Base-by-base conservation (phyloP, 2,329 filamentous ascomycete genomes). In the Phaeomoniella chlamydospora region DNA sequence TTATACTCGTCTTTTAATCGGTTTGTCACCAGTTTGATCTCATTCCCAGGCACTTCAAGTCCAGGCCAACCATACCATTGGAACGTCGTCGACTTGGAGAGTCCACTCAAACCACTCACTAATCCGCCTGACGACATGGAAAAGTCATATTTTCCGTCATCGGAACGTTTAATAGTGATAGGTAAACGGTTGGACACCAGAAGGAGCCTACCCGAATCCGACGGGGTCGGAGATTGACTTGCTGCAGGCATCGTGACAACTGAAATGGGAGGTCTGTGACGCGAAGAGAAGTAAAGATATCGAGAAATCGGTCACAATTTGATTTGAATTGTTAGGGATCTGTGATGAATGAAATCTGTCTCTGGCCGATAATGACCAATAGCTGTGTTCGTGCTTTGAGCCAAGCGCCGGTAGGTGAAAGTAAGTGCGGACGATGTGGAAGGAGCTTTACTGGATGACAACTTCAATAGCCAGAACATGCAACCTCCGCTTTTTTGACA, bases 31-130 rank as follows among this genome's bases (percentile, higher is more conserved):
- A 70, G 68, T 2, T 71, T 67, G 31, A 83, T 72, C 58, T 96
- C 88, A 37, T 76, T 72, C 43, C 92, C 83, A 29, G 88, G 88
- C 3, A 96, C 77, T 58, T 96, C 85, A 34, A 94, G 64, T 26
- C 90, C 90, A 1, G 90, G 87, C 88, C 90, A 96, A 47, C 90
- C 90, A 60, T 96, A 96, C 90, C 90, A 98, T 58, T 90, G 83
- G 60, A 96, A 96, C 47, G 79, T 88, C 16, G 85, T 94, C 18
- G 84, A 81, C 62, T 94, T 94, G 49, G 83, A 80, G 39, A 96
- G 65, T 16, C 90, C 90, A 46, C 84, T 93, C 41, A 98, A 68
- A 14, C 90, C 90, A 35, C 85, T 94, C 50, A 96, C 90, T 29
- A 98, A 73, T 29, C 90, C 90, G 39, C 90, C 90, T 2, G 90